phyloP scores from a whole-genome alignment of 2,329 filamentous ascomycete genomes.

The Claviceps purpurea region DNA sequence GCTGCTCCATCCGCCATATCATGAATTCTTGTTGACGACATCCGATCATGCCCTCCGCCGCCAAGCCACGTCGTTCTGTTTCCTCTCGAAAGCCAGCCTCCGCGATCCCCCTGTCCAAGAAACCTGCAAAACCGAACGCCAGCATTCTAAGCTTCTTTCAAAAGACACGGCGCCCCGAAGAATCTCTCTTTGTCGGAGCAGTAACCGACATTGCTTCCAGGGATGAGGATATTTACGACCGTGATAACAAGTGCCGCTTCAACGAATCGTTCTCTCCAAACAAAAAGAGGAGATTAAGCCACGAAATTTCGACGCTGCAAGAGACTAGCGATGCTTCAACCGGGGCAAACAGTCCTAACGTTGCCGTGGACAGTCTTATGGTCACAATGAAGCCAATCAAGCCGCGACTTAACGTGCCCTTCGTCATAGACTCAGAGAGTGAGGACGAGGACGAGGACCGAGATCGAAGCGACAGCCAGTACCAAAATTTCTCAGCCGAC shows the following conservation, averaged over 20 bases:
- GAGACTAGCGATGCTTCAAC: constrained; percentile 1
- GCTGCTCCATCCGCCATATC: not conserved
- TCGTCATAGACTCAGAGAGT: constrained; percentile 56
- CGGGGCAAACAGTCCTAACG: not conserved
- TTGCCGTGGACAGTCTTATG: not conserved
- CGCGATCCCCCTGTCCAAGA: constrained; percentile 16
- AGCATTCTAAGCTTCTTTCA: constrained; percentile 67
- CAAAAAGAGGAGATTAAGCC: constrained; percentile 17
- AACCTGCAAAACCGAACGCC: constrained; percentile 35
- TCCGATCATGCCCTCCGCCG: constrained; percentile 21
- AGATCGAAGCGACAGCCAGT: not conserved
- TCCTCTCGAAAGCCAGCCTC: constrained; percentile 19
- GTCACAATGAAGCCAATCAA: constrained; percentile 5
- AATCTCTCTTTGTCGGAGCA: constrained; percentile 41
- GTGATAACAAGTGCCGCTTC: constrained; percentile 15
- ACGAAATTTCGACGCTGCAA: constrained; percentile 6
- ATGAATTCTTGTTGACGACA: not conserved
- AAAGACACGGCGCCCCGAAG: constrained; percentile 47
- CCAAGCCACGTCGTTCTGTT: constrained; percentile 18
- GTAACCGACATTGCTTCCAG: constrained; percentile 8
- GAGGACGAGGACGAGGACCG: constrained; percentile 21
- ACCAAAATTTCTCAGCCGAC: no score
- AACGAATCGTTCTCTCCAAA: constrained; percentile 21
- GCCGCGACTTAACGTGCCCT: constrained; percentile 32
- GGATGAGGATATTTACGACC: constrained; percentile 17